Evolutionary conservation across 1,139 yeast genomes (phyloP).

Genomic region (Hemisphaericaspora xylofermentans): DNA sequence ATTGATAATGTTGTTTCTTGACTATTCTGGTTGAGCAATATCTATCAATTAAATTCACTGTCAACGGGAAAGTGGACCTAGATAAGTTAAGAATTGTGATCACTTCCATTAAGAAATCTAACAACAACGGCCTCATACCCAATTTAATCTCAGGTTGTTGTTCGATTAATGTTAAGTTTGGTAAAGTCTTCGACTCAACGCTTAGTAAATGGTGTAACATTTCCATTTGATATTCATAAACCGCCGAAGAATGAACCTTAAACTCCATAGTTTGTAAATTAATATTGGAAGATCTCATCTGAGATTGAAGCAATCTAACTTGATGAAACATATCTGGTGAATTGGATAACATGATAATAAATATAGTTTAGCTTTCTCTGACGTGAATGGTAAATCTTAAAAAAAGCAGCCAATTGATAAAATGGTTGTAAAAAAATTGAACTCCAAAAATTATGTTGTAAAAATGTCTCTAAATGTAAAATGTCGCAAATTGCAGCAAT

Average conservation of each 20-base stretch:
- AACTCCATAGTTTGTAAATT: slow-evolving; percentile 41
- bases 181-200: slow-evolving; percentile 35
- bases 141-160: slow-evolving; percentile 53
- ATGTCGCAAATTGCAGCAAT: slow-evolving; percentile 3
- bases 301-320: slow-evolving; percentile 31
- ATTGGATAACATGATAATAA: slow-evolving; percentile 11
- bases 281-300: slow-evolving; percentile 34
- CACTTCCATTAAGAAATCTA: slow-evolving; percentile 57
- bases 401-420: not conserved
- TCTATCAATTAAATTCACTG: slow-evolving; percentile 54
- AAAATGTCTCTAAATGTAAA: not conserved
- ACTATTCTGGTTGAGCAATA: slow-evolving; percentile 52
- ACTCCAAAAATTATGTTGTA: not conserved
- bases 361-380: no score
- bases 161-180: slow-evolving; percentile 42
- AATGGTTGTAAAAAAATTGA: slow-evolving; percentile 5
- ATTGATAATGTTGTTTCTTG: slow-evolving; percentile 58
- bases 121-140: slow-evolving; percentile 49
- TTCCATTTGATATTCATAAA: slow-evolving; percentile 43
- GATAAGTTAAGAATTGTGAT: slow-evolving; percentile 48
- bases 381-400: not conserved
- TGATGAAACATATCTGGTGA: slow-evolving; percentile 42
- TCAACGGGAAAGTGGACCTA: slow-evolving; percentile 52
- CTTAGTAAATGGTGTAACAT: slow-evolving; percentile 38
- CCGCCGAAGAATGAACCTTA: slow-evolving; percentile 37